Evolutionary conservation across 306 rosid species (phyloP).

Genomic region (Hippophae gyantsensis): DNA sequence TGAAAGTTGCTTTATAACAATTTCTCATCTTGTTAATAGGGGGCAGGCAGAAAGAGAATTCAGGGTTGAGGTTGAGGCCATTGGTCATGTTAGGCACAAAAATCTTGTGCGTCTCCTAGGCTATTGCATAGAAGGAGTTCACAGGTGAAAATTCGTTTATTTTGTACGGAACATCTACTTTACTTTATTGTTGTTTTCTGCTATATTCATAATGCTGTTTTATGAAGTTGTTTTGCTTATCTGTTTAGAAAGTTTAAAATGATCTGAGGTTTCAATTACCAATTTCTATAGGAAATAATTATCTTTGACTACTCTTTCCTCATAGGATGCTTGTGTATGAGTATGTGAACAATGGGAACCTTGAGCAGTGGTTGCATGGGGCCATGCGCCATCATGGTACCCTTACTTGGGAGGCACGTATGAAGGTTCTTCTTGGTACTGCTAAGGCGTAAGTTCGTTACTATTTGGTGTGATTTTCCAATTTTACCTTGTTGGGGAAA

Average conservation of each 20-base stretch:
- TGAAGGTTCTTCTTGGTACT: slow-evolving; percentile 80
- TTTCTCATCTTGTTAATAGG: slow-evolving; percentile 32
- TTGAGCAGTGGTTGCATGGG: slow-evolving; percentile 95
- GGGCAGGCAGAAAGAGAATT: slow-evolving; percentile 99
- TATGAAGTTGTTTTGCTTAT: background rate
- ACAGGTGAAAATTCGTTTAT: slow-evolving; percentile 42
- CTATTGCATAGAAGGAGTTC: slow-evolving; percentile 86
- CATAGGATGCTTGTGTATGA: slow-evolving; percentile 88
- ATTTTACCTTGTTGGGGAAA: slow-evolving; percentile 3
- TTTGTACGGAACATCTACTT: background rate
- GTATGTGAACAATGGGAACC: slow-evolving; percentile 91
- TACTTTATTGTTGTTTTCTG: slow-evolving; percentile 8
- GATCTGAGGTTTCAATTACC: slow-evolving; percentile 5
- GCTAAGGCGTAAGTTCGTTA: slow-evolving; percentile 83
- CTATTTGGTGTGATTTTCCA: background rate
- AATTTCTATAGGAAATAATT: slow-evolving; percentile 1
- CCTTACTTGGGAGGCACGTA: slow-evolving; percentile 88
- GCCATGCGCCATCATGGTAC: slow-evolving; percentile 64
- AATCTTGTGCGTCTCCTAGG: slow-evolving; percentile 92
- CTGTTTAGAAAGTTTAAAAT: slow-evolving; percentile 1
- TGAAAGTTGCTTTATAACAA: slow-evolving; percentile 15
- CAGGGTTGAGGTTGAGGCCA: slow-evolving; percentile 97
- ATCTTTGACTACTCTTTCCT: slow-evolving; percentile 12
- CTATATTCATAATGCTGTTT: background rate
- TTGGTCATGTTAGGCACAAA: slow-evolving; percentile 93